Conservation (phyloP, 352 stramenopile species). For the Globisporangium nagaii region DNA sequence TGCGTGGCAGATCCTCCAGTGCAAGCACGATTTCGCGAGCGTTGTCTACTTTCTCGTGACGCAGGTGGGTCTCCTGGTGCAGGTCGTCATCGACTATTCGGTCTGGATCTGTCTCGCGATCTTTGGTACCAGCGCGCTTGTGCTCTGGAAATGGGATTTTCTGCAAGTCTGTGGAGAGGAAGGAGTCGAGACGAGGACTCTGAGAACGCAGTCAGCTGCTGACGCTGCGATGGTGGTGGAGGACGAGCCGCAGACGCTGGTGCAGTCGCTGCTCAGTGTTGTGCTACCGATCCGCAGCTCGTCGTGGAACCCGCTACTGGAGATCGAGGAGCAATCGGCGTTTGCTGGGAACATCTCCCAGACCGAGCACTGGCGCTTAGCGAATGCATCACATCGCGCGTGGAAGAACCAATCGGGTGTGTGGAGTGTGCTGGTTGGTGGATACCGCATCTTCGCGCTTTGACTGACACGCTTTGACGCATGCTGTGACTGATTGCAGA, state of each 20-base stretch:
- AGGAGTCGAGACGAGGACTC: not conserved
- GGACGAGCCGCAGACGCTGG: not conserved
- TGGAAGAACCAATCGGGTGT: slow-evolving; percentile 6
- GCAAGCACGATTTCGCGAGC: slow-evolving; percentile 31
- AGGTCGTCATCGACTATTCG: slow-evolving; percentile 31
- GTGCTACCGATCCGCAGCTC: slow-evolving; percentile 6
- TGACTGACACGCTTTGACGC: not conserved
- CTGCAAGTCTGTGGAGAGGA: slow-evolving; percentile 4
- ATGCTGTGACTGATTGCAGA: not conserved
- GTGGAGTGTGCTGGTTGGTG: not conserved
- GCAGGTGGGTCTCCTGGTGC: slow-evolving; percentile 26
- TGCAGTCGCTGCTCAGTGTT: slow-evolving; percentile 1
- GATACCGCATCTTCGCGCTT: too few species aligned
- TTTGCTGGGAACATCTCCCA: not conserved
- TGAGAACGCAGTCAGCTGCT: not conserved
- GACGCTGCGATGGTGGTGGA: not conserved
- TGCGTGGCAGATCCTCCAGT: slow-evolving; percentile 36
- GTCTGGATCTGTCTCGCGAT: slow-evolving; percentile 27
- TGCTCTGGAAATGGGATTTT: slow-evolving; percentile 39
- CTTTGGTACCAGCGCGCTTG: slow-evolving; percentile 26
- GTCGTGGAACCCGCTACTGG: not conserved
- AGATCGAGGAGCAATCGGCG: not conserved
- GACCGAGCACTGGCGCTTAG: not conserved
- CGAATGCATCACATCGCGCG: not conserved
- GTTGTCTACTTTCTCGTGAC: slow-evolving; percentile 35